Percentiles rank a stretch among this genome's conserved stretches.
phyloP scores from a whole-genome alignment of 2,329 filamentous ascomycete species.

The Teratosphaeria destructans region DNA sequence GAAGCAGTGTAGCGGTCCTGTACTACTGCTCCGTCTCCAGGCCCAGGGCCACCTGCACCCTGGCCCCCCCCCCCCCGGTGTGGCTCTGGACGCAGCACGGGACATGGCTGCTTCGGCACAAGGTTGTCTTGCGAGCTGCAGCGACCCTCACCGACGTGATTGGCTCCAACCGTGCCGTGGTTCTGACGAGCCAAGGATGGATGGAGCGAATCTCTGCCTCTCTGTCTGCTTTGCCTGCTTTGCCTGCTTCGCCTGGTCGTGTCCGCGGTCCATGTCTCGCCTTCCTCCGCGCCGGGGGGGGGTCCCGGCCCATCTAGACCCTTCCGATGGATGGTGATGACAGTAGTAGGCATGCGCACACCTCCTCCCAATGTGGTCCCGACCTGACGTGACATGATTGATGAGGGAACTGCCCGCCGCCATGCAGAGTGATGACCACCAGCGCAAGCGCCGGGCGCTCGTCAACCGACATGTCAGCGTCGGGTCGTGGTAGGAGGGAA shows the following conservation, averaged over 20 bases:
- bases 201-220: not conserved
- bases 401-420: not conserved
- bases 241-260: not conserved
- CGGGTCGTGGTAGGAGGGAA: not conserved
- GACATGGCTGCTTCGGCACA: not conserved
- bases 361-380: not conserved
- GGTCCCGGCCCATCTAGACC: not conserved
- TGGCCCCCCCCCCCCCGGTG: not conserved
- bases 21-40: not conserved
- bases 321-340: not conserved
- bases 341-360: not conserved
- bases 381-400: not conserved
- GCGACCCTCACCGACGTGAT: not conserved
- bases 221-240: not conserved
- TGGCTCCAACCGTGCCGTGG: not conserved
- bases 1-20: not conserved
- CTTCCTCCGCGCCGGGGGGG: not conserved
- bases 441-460: not conserved
- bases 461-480: not conserved
- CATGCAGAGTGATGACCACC: not conserved
- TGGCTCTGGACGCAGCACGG: not conserved
- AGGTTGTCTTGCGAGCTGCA: not conserved
- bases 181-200: not conserved
- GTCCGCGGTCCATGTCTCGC: not conserved
- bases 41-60: not conserved